These are phyloP conservation scores for Erigeron canadensis DNA, from an alignment of 129 eudicot genomes.

Conservation along the genomic window DNA sequence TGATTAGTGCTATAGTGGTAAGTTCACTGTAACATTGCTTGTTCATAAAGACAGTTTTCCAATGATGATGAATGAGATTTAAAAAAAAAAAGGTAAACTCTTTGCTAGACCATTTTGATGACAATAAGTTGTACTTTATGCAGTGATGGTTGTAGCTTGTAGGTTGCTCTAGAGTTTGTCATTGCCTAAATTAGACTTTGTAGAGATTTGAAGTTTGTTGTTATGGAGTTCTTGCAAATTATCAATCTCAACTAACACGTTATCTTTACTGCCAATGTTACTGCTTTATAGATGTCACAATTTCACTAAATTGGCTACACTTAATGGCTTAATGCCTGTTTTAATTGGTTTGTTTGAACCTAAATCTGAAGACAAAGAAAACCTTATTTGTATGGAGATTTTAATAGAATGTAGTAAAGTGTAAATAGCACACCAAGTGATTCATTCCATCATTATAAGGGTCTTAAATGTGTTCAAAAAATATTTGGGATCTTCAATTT, in stretches of 20 bases:
- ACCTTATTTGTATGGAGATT: too few species aligned
- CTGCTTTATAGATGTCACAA: too few species aligned
- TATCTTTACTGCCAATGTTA: not conserved
- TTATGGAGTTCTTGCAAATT: not conserved
- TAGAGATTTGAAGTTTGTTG: too few species aligned
- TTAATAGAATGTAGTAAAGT: not conserved
- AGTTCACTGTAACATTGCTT: slow-evolving; percentile 29
- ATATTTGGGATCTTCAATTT: not conserved
- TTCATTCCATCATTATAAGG: not conserved
- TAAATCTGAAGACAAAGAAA: too few species aligned
- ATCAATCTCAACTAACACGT: slow-evolving; percentile 16
- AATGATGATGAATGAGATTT: slow-evolving; percentile 18
- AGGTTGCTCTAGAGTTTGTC: not conserved
- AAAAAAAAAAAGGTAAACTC: slow-evolving; percentile 15
- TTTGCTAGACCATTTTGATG: not conserved
- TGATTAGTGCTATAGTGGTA: slow-evolving; percentile 29
- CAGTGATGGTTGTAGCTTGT: slow-evolving; percentile 2
- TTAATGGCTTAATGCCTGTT: too few species aligned
- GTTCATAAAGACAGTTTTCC: slow-evolving; percentile 17
- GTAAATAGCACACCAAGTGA: slow-evolving; percentile 9
- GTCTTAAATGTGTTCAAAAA: slow-evolving; percentile 2
- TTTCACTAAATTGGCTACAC: too few species aligned
- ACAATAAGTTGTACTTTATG: slow-evolving; percentile 1
- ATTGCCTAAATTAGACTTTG: not conserved
- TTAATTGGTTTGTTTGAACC: too few species aligned